Percentiles rank a stretch among this genome's conserved stretches.
phyloP scores from a whole-genome alignment of 2,329 filamentous ascomycete genomes.

The Calonectria crousiana region DNA sequence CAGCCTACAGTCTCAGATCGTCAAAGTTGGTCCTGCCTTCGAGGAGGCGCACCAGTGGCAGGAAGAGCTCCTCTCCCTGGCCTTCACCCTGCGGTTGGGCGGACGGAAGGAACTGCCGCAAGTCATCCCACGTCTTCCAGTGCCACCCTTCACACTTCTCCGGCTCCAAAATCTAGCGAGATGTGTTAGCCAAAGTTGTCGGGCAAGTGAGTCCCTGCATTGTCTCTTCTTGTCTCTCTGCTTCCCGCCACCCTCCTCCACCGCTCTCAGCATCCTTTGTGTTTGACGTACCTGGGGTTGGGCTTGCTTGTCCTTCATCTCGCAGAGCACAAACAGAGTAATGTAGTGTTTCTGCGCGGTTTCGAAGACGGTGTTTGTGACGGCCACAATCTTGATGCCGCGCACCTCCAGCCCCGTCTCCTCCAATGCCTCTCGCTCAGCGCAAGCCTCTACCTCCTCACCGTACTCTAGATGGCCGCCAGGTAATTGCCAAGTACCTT shows the following conservation, averaged over 20 bases:
- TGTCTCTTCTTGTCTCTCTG: not conserved
- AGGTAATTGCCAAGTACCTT: conserved; percentile 75
- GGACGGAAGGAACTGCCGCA: conserved; percentile 46
- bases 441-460: conserved; percentile 73
- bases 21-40: conserved; percentile 38
- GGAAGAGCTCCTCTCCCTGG: conserved; percentile 44
- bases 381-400: conserved; percentile 65
- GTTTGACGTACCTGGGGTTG: conserved; percentile 64
- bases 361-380: conserved; percentile 76
- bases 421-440: conserved; percentile 75
- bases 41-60: conserved; percentile 49
- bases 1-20: conserved; percentile 29
- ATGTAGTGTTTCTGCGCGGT: conserved; percentile 77
- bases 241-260: not conserved
- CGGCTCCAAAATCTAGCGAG: conserved; percentile 56
- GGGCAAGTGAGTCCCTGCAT: not conserved
- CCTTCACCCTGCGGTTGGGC: conserved; percentile 25
- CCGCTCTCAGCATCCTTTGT: not conserved
- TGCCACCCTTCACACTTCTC: conserved; percentile 65
- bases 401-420: conserved; percentile 75
- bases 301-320: conserved; percentile 58
- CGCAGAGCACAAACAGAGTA: conserved; percentile 75
- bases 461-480: conserved; percentile 81
- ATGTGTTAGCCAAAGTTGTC: conserved; percentile 10
- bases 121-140: conserved; percentile 60